Conservation (phyloP, 495 filamentous ascomycete species). For the Aspergillus panamensis region DNA sequence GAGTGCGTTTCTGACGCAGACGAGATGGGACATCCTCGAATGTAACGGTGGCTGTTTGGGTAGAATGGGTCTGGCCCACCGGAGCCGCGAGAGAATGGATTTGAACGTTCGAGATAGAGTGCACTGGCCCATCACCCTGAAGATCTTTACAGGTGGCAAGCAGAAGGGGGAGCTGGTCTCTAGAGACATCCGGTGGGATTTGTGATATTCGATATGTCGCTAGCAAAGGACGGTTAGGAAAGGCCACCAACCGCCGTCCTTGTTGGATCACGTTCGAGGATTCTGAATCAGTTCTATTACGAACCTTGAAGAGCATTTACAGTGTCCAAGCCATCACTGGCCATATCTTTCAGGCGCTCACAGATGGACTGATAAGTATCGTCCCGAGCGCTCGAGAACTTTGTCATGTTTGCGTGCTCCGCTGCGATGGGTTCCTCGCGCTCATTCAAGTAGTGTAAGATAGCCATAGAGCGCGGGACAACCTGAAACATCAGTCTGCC, state of each 20-base stretch:
- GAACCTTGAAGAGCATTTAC: not conserved
- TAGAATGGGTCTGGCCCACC: not conserved
- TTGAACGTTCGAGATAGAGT: not conserved
- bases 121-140: not conserved
- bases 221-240: too few species aligned
- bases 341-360: not conserved
- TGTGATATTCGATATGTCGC: slow-evolving; percentile 4
- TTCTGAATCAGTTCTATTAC: not conserved
- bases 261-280: too few species aligned
- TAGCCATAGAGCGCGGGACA: not conserved
- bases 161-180: not conserved
- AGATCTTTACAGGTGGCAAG: not conserved
- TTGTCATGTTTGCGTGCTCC: not conserved
- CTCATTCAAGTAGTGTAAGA: not conserved
- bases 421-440: not conserved
- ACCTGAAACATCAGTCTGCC: not conserved
- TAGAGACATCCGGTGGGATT: not conserved
- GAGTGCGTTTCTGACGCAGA: not conserved
- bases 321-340: not conserved
- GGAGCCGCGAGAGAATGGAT: not conserved
- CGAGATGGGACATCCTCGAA: not conserved
- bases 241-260: too few species aligned
- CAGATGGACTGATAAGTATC: not conserved
- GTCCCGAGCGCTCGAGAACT: not conserved
- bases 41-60: not conserved